Evolutionary conservation across 176 grass and related monocot genomes (phyloP).

Genomic region (Secale cereale): DNA sequence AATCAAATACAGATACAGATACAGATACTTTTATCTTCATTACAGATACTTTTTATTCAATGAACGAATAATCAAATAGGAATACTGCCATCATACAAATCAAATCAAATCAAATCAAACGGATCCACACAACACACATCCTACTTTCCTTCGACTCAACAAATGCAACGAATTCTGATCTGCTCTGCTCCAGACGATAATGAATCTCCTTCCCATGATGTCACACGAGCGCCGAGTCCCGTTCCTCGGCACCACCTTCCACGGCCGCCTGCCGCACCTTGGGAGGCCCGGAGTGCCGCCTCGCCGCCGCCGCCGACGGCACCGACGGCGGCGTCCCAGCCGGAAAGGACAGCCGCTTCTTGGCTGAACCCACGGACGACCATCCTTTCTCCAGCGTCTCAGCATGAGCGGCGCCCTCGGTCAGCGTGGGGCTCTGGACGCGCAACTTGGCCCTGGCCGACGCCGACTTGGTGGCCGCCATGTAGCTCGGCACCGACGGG

Average conservation of each 20-base stretch:
- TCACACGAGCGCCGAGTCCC: neutral
- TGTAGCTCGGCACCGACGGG: conserved; percentile 47
- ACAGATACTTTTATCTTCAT: no score
- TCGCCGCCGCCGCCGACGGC: neutral
- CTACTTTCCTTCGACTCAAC: no score
- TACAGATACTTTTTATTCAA: no score
- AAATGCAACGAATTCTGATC: no score
- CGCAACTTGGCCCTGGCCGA: conserved; percentile 55
- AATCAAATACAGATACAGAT: no score
- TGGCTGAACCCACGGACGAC: conserved; percentile 22
- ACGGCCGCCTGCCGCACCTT: conserved; percentile 27
- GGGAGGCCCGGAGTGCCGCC: conserved; percentile 57
- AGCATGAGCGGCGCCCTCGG: neutral
- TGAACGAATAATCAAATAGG: no score
- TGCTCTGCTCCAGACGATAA: no score
- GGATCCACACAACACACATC: no score
- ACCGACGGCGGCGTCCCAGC: conserved; percentile 10
- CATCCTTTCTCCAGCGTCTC: conserved; percentile 41
- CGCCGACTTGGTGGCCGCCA: conserved; percentile 53
- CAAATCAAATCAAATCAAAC: no score
- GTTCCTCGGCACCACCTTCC: neutral
- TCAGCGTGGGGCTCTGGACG: conserved; percentile 34
- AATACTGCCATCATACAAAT: no score
- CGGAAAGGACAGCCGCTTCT: conserved; percentile 63
- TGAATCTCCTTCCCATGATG: neutral